Conservation (phyloP, 441 rosid species). For the Mallotus repandus region DNA sequence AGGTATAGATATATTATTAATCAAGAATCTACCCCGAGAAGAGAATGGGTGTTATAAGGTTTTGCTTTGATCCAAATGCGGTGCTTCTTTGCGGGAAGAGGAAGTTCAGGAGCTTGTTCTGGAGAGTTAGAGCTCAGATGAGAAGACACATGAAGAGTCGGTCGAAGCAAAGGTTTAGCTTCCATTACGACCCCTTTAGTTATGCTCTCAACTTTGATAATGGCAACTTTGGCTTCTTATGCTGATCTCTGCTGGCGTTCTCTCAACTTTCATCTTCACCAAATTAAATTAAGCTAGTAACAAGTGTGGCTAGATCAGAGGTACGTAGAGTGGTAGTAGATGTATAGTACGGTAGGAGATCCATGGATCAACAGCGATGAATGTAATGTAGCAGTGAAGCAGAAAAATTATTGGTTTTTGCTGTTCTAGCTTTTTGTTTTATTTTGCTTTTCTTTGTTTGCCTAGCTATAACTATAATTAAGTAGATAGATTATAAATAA, state of each 20-base stretch:
- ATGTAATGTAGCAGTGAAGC: background rate
- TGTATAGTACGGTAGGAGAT: too few species aligned
- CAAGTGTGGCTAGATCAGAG: too few species aligned
- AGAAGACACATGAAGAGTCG: conserved; percentile 35
- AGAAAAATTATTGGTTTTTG: background rate
- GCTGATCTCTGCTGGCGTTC: conserved; percentile 19
- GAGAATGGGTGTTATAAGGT: conserved; percentile 33
- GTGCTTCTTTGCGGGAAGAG: conserved; percentile 37
- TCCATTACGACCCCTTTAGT: conserved; percentile 52
- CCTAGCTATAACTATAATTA: background rate
- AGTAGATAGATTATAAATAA: too few species aligned
- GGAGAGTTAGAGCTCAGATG: conserved; percentile 49
- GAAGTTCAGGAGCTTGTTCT: conserved; percentile 48
- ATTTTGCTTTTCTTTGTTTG: background rate
- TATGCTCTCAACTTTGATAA: conserved; percentile 66
- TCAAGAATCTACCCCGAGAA: too few species aligned
- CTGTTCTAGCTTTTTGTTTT: background rate
- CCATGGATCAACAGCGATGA: background rate
- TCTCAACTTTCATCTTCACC: too few species aligned
- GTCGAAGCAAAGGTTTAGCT: conserved; percentile 40
- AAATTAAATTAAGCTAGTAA: too few species aligned
- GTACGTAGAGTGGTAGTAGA: too few species aligned
- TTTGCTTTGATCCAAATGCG: conserved; percentile 35
- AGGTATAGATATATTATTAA: too few species aligned
- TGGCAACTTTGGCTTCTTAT: conserved; percentile 58